Evolutionary conservation across 805 yeast genomes (phyloP).

Genomic region (Yamadazyma phyllophila): DNA sequence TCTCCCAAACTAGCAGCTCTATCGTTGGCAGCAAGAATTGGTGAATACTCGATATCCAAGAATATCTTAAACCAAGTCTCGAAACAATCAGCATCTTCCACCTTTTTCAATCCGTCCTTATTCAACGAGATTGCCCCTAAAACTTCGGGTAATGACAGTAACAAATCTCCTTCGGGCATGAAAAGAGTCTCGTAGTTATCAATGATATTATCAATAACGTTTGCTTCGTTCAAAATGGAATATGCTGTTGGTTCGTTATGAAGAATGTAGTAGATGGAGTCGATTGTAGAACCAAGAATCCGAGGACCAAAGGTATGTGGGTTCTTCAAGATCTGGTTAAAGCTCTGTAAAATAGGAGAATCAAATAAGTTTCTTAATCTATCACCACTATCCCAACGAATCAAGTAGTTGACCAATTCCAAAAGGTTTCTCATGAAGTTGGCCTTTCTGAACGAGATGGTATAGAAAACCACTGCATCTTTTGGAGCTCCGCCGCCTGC

Average conservation of each 20-base stretch:
- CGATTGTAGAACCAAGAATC: conserved; percentile 58
- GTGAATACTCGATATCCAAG: conserved; percentile 47
- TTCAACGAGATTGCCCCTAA: conserved; percentile 83
- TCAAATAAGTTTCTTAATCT: conserved; percentile 82
- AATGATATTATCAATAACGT: conserved; percentile 63
- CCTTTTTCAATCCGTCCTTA: conserved; percentile 62
- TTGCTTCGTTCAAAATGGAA: conserved; percentile 74
- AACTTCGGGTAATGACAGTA: conserved; percentile 65
- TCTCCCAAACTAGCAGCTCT: conserved; percentile 54
- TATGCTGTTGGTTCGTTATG: conserved; percentile 92
- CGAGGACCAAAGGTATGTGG: conserved; percentile 66
- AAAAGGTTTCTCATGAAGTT: conserved; percentile 48
- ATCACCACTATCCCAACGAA: conserved; percentile 78
- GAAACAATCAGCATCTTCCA: conserved; percentile 42
- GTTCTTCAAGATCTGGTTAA: conserved; percentile 57
- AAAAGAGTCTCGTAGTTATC: conserved; percentile 55
- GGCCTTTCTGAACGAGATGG: conserved; percentile 59
- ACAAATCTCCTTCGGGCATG: conserved; percentile 55
- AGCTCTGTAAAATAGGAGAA: conserved; percentile 65
- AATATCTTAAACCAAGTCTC: conserved; percentile 50
- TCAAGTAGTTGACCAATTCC: conserved; percentile 59
- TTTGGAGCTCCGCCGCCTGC: conserved; percentile 58
- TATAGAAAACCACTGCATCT: conserved; percentile 47
- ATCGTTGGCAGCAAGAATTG: conserved; percentile 48
- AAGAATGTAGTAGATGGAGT: conserved; percentile 65